Base-by-base conservation (phyloP, 1,284 basidiomycete genomes). In the Takashimella koratensis region DNA sequence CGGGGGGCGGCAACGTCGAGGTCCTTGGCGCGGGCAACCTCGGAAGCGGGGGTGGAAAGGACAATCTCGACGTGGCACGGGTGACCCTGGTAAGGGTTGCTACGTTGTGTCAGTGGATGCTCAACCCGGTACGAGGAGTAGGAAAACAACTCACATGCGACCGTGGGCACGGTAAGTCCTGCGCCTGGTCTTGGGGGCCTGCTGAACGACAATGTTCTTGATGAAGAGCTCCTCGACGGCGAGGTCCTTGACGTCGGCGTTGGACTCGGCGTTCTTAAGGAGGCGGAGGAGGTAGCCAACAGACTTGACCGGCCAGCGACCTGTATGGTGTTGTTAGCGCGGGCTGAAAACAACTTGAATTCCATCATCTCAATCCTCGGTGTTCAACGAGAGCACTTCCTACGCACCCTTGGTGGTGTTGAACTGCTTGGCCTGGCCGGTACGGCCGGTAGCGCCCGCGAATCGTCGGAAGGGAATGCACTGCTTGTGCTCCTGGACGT, bases 301-400 rank as follows among this genome's bases (percentile, higher is more conserved):
- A 58, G 95, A 98, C 83, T 99, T 98, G 82, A 93, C 93, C 77
- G 96, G 96, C 96, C 96, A 98, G 77, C 96, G 96, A 87, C 96
- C 90, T 92, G 60, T 43, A 47, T 12, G 26, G 40, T 45, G 58
- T 49, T 26, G 19, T 13, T 42, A 24, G 36, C 49, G 30, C 26
- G 10, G 23, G 3, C 21, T 20, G 13, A 53, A 49, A n/a, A 20
- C 27, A n/a, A n/a, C 25, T 47, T 26, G 45, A 47, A 47, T 30
- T 24, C n/a, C 19, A 6, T n/a, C n/a, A n/a, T 40, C 41, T 26
- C 46, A 12, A n/a, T 12, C 11, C 19, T 25, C 6, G 53, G 1
- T 22, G 20, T 13, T 2, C 10, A 39, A 10, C 36, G 36, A 39
- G 36, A 36, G 30, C 16, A 36, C 6, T 21, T 6, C 20, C 20